Evolutionary conservation across 345 rosid species (phyloP), one percentile per base, ranked within the genome.

Genomic region (Salix purpurea): DNA sequence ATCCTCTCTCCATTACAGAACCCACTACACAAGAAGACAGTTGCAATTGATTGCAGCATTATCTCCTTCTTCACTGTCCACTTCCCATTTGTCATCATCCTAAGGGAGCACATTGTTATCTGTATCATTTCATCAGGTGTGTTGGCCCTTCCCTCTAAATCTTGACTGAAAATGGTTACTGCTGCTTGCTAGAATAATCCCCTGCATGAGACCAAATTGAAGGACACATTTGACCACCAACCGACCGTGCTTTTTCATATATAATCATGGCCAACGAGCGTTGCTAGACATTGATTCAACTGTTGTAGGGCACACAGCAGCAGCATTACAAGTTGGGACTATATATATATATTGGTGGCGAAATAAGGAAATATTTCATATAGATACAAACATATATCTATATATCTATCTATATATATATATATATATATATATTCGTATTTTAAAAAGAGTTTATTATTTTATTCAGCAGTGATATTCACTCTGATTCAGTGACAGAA

Each of bases 251-350:
- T 23, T 71, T 36, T 36, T 23, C 60, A 24, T 16, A 5, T 36
- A 15, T 16, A n/a, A 8, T 21, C 62, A 37, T 75, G 58, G 76
- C 83, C 76, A 69, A 42, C 76, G 67, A 30, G 44, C 67, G 42
- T 65, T 7, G 69, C 71, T 75, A 32, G 54, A 44, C 66, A 56
- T 39, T 39, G 12, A 39, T 19, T 46, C 75, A 46, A 66, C 30
- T 44, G 5, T 4, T 34, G 65, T n/a, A 67, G 28, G 48, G 23
- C 74, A 67, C 60, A 1, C 79, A 71, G 60, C 69, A 67, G 67
- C 66, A 32, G 72, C 83, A 76, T 65, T 10, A 62, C 18, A 34
- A 23, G 30, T 21, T 1, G 23, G 26, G 40, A 12, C 30, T 34
- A 34, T 34, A 34, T 32, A 4, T 67, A 30, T 32, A 32, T 32